phyloP scores from a whole-genome alignment of 495 filamentous ascomycete genomes.

The Aspergillus taichungensis region DNA sequence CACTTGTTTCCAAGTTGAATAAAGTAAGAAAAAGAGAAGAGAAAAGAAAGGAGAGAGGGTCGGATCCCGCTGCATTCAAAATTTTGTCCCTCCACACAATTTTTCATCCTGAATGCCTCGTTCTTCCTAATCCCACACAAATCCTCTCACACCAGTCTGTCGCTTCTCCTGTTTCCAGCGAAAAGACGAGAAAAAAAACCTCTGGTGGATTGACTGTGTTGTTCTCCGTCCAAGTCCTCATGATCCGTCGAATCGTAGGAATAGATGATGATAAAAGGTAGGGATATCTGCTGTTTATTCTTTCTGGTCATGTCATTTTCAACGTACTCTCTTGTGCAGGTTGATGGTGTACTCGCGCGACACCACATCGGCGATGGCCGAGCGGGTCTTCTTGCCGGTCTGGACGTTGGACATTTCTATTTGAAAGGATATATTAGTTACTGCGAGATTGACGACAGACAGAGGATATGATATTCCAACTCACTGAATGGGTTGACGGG shows the following conservation, averaged over 20 bases:
- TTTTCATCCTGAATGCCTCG: neutral
- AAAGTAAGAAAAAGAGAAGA: too few relatives aligned
- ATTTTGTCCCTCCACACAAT: slow-evolving; percentile 13
- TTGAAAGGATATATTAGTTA: slow-evolving; percentile 8
- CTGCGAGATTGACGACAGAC: neutral
- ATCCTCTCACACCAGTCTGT: neutral
- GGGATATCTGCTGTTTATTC: neutral
- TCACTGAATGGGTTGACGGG: slow-evolving; percentile 30
- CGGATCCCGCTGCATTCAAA: neutral
- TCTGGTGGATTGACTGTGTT: neutral
- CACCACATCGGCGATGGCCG: slow-evolving; percentile 96
- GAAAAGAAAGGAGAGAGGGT: too few relatives aligned
- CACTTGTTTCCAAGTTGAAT: neutral
- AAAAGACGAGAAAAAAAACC: neutral
- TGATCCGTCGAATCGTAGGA: slow-evolving; percentile 14
- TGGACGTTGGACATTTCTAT: slow-evolving; percentile 63
- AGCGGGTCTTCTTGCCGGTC: slow-evolving; percentile 67
- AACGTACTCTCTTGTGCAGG: slow-evolving; percentile 97
- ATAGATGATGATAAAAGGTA: slow-evolving; percentile 1
- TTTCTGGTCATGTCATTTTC: slow-evolving; percentile 11
- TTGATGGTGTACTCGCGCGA: slow-evolving; percentile 99
- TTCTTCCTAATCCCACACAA: neutral
- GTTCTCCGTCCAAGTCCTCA: slow-evolving; percentile 21
- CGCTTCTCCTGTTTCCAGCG: neutral
- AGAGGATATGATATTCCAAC: slow-evolving; percentile 9